These are phyloP conservation scores for Eucalyptus guilfoylei DNA, from an alignment of 345 rosid species.

Conservation along the genomic window DNA sequence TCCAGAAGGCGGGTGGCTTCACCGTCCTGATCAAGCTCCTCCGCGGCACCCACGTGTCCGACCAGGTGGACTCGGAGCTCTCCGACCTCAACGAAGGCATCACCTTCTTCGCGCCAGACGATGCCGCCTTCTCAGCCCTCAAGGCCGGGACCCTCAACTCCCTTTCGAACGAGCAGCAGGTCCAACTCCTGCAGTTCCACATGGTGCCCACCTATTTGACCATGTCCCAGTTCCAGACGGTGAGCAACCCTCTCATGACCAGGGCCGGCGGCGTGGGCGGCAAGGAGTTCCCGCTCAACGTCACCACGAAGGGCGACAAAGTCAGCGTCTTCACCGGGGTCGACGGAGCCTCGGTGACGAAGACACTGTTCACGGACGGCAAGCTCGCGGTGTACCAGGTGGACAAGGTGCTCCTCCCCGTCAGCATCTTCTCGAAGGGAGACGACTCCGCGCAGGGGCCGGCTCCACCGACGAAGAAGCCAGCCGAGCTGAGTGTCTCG, in stretches of 20 bases:
- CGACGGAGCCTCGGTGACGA: slow-evolving; percentile 6
- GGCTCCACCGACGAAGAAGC: background rate
- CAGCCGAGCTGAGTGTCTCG: background rate
- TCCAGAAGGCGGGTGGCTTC: slow-evolving; percentile 45
- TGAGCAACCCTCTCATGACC: slow-evolving; percentile 12
- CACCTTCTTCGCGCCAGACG: slow-evolving; percentile 6
- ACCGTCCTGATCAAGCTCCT: slow-evolving; percentile 36
- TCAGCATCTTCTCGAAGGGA: slow-evolving; percentile 9
- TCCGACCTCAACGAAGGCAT: background rate
- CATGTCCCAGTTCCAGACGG: background rate
- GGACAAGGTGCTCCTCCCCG: slow-evolving; percentile 19
- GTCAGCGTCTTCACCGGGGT: slow-evolving; percentile 12
- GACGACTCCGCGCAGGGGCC: background rate
- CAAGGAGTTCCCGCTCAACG: slow-evolving; percentile 9
- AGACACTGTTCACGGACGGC: slow-evolving; percentile 5
- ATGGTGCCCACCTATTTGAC: background rate
- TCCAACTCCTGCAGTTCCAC: slow-evolving; percentile 5
- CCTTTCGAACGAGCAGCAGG: slow-evolving; percentile 7
- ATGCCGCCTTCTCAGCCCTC: background rate
- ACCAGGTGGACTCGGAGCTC: slow-evolving; percentile 3
- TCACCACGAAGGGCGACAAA: background rate
- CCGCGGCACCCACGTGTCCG: slow-evolving; percentile 30
- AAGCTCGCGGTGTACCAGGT: slow-evolving; percentile 22
- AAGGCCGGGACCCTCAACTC: slow-evolving; percentile 1
- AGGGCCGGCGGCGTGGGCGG: slow-evolving; percentile 15